Base-by-base conservation (phyloP, 345 rosid species). In the Pistacia vera region DNA sequence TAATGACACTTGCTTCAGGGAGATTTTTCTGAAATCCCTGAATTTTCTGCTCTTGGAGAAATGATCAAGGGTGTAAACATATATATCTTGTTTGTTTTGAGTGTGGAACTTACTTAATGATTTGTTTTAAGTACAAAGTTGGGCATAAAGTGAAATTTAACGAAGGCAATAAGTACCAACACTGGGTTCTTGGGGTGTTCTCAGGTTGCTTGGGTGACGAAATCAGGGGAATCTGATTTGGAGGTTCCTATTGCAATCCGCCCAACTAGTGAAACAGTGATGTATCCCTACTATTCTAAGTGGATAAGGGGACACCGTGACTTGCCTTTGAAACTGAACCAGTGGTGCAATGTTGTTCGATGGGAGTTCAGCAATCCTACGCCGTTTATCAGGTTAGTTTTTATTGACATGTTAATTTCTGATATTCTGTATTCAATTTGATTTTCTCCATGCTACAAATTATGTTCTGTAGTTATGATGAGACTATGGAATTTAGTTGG, bases 321-420 rank as follows among this genome's bases (percentile, higher is more conserved):
- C 83, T 84, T 96, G 83, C 99, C 99, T 73, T 78, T 96, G 88
- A 93, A 83, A 84, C 97, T 91, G 73, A 96, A 96, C 69, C 99
- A 96, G 75, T 96, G 99, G 99, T 96, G 99, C 87, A 96, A 96
- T 86, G 99, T 96, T 78, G 99, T 96, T 75, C 89, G 99, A 79
- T 93, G 98, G 99, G 98, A 96, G 77, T 96, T 96, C 80, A 96
- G 97, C 90, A 87, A 96, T 82, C 99, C 99, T n/a, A 96, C 99
- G 33, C 98, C 99, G 48, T 93, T 96, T 90, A 96, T 96, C 85
- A 89, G 99, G 99, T 96, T 48, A 78, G 57, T 77, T 67, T 75
- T 18, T 58, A 64, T 67, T 18, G 16, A 30, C 20, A 20, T 63
- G 36, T n/a, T 52, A 11, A 4, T 63, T 51, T 12, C 30, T 54